Evolutionary conservation across 257 asterid species (phyloP).

Genomic region (Penstemon davidsonii): DNA sequence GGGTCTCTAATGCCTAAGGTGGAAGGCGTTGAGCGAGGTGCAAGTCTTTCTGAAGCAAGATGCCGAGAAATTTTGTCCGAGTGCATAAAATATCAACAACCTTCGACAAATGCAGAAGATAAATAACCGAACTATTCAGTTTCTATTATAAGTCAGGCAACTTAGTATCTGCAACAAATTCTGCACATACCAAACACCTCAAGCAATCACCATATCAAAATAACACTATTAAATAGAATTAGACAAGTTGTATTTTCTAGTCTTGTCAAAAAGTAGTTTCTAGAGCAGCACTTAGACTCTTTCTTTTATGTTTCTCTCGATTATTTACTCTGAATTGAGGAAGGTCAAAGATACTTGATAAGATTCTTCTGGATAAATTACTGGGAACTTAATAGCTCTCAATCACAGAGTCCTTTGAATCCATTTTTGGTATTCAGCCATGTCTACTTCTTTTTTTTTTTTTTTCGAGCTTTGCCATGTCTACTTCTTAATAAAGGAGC

Average conservation of each 20-base stretch:
- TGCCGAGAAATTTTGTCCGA: no score
- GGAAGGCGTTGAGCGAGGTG: no score
- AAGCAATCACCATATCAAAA: neutral
- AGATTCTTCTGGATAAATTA: neutral
- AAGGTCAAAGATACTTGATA: neutral
- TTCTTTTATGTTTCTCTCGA: neutral
- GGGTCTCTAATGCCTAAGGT: no score
- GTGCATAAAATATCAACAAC: no score
- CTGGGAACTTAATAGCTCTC: neutral
- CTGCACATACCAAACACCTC: neutral
- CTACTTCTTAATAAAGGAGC: neutral
- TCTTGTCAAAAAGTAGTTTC: neutral
- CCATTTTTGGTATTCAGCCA: neutral
- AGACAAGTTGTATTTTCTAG: neutral
- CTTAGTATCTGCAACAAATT: no score
- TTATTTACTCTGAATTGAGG: neutral
- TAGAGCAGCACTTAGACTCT: neutral
- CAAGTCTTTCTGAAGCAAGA: no score
- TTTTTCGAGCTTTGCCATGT: neutral
- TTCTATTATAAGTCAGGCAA: no score
- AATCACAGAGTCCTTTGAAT: neutral
- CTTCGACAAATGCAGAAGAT: no score
- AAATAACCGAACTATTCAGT: no score
- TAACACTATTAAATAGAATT: no score
- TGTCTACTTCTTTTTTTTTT: neutral